Percentiles rank a stretch among this genome's conserved stretches.
phyloP scores from a whole-genome alignment of 2,329 filamentous ascomycete species.

The Pestalotiopsis sp. region DNA sequence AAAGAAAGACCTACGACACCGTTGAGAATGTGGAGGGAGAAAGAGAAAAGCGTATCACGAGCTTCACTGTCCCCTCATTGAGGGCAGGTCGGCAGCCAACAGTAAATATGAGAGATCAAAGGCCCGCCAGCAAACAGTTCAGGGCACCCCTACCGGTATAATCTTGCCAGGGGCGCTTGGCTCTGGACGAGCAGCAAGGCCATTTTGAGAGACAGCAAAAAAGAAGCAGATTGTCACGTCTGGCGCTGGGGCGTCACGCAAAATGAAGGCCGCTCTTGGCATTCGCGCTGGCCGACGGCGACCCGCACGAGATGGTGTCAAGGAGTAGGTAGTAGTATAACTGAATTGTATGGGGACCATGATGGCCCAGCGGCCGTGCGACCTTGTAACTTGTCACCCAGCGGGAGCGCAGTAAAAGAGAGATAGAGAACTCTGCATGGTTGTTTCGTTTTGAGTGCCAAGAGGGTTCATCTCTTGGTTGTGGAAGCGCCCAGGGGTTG shows the following conservation, averaged over 20 bases:
- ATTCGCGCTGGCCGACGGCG: neutral
- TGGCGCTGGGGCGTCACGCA: neutral
- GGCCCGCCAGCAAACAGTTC: conserved; percentile 7
- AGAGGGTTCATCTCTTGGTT: conserved; percentile 7
- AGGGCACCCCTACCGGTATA: conserved; percentile 10
- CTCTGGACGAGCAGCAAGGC: neutral
- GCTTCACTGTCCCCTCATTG: neutral
- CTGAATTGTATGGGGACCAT: neutral
- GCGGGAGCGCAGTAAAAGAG: neutral
- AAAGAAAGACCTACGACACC: neutral
- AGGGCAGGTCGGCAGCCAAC: neutral
- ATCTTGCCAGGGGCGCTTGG: neutral
- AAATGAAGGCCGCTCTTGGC: conserved; percentile 9
- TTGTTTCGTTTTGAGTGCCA: conserved; percentile 14
- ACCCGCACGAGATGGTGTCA: neutral
- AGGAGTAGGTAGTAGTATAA: neutral
- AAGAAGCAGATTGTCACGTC: neutral
- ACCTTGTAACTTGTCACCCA: neutral
- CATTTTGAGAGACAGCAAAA: neutral
- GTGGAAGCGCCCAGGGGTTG: neutral
- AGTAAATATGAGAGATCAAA: neutral
- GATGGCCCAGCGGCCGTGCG: neutral
- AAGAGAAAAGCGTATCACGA: neutral
- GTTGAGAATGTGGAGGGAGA: neutral
- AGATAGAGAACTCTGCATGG: neutral